Base-by-base conservation (phyloP, 164 flowering plant genomes). In the Nelumbo lutea region DNA sequence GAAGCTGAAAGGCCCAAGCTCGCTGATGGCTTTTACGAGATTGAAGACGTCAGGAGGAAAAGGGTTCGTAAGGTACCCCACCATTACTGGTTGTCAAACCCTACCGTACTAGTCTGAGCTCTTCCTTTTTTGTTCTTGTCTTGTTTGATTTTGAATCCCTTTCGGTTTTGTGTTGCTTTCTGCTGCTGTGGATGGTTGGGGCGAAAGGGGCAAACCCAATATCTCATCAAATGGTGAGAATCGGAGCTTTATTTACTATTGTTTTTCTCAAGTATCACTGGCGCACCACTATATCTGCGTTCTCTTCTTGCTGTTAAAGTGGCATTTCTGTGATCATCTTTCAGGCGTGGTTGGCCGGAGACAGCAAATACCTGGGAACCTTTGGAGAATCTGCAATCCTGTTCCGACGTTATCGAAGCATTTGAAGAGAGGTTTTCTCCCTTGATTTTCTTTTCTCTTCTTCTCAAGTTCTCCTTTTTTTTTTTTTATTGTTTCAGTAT, bases 331-430 rank as follows among this genome's bases (percentile, higher is more conserved):
- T 62, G 45, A 62, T 14, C 47, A 27, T 59, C 27, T 53, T 68
- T 4, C 42, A 95, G 99, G 99, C 99, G 99, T 53, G 99, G 90
- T 15, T 96, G 99, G 99, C 90, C 99, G 0, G 99, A 96, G 83
- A 79, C 88, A 1, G 88, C 90, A 9, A 96, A 93, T 75, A 96
- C 99, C 0, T 96, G 99, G 99, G 99, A 96, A 80, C 99, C 99
- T 38, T 60, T 84, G 7, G 95, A 91, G 75, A 93, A 96, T 77
- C 81, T 96, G 60, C 76, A 78, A 67, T 57, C 88, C 14, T 86
- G 93, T 73, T 72, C 79, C 1, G 99, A 96, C 77, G 75, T 96
- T 9, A 84, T 96, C 43, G 97, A 89, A 40, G 91, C 97, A 57
- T 95, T 85, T 75, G 98, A 95, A 76, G 87, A 87, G 66, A 86